Evolutionary conservation across 164 flowering plant species (phyloP).

Genomic region (Magnolia officinalis): DNA sequence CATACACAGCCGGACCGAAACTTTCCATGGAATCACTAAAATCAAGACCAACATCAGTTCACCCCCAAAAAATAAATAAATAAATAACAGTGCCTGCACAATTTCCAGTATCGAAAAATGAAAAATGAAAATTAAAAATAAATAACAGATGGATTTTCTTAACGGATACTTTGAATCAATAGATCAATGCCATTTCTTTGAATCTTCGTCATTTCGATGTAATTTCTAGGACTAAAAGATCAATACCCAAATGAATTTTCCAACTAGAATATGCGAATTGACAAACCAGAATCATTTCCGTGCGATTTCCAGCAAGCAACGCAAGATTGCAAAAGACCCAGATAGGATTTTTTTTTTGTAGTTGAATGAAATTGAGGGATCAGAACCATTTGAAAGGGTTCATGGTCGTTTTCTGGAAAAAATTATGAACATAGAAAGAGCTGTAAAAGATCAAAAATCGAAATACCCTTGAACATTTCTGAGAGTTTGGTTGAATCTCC

Average conservation of each 20-base stretch:
- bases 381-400: background rate
- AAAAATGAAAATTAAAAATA: no score
- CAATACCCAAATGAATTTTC: slow-evolving; percentile 1
- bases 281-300: background rate
- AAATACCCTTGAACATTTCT: slow-evolving; percentile 76
- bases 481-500: slow-evolving; percentile 82
- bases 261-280: background rate
- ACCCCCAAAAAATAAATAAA: no score
- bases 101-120: background rate
- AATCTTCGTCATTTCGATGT: background rate
- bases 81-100: no score
- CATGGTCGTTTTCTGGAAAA: background rate
- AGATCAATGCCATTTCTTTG: background rate
- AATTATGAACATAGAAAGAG: background rate
- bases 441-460: background rate
- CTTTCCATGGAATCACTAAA: background rate
- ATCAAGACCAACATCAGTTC: no score
- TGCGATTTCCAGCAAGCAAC: background rate
- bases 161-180: background rate
- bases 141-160: no score
- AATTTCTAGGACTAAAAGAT: background rate
- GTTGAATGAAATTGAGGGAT: background rate
- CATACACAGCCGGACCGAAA: background rate
- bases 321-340: background rate
- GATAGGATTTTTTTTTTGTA: background rate